These are phyloP conservation scores for Stachybotrys echinatus DNA, from an alignment of 2,329 filamentous ascomycete genomes.

Conservation along the genomic window DNA sequence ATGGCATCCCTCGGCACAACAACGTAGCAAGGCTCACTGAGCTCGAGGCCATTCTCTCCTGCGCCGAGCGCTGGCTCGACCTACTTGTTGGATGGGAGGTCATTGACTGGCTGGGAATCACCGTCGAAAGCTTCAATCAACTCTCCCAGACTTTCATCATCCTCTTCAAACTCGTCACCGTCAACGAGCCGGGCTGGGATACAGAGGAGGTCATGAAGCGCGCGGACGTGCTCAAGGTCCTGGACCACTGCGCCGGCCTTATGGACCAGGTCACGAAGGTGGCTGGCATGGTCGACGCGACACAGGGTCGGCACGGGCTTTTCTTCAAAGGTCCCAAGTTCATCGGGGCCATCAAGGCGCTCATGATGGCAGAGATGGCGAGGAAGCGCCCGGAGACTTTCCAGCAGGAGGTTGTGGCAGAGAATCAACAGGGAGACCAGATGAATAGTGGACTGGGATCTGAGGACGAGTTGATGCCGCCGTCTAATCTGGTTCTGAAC, in stretches of 20 bases:
- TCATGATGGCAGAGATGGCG: constrained; percentile 9
- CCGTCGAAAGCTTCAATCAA: constrained; percentile 10
- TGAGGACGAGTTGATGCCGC: constrained; percentile 1
- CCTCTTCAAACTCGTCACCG: constrained; percentile 9
- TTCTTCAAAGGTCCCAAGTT: constrained; percentile 6
- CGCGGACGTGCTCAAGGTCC: constrained; percentile 7
- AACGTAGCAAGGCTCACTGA: constrained; percentile 7
- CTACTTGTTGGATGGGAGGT: constrained; percentile 3
- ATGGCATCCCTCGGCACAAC: neutral
- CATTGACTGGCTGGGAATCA: constrained; percentile 6
- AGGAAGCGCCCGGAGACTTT: neutral
- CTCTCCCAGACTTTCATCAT: constrained; percentile 9
- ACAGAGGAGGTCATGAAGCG: constrained; percentile 5
- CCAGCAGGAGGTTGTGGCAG: neutral
- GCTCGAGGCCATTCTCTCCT: constrained; percentile 6
- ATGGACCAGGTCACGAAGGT: constrained; percentile 1
- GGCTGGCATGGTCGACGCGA: constrained; percentile 6
- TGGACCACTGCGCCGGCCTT: constrained; percentile 6
- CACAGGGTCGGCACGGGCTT: constrained; percentile 5
- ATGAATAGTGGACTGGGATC: neutral
- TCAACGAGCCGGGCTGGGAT: constrained; percentile 8
- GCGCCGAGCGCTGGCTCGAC: constrained; percentile 5
- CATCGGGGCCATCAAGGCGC: constrained; percentile 7
- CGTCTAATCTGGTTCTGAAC: neutral
- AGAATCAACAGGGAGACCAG: neutral